A percentile compares a stretch with the other conserved stretches of the same genome.
Conservation (phyloP, 2,329 filamentous ascomycete species). For the Akanthomyces uredinophilus region DNA sequence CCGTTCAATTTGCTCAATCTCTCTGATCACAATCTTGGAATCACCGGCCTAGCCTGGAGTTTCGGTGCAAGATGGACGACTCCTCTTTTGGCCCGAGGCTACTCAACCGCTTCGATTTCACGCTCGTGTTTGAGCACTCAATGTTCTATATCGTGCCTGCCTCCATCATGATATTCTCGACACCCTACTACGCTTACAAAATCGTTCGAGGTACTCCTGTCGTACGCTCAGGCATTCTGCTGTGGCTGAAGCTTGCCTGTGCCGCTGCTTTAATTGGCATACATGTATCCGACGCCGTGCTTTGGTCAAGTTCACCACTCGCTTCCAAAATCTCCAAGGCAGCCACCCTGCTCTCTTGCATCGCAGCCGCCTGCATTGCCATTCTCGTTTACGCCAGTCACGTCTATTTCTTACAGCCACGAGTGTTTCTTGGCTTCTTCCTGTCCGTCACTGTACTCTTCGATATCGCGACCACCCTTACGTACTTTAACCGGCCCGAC, state of each 20-base stretch:
- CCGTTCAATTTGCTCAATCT: no score
- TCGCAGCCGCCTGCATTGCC: slow-evolving; percentile 24
- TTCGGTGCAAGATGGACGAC: background rate
- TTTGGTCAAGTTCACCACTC: slow-evolving; percentile 21
- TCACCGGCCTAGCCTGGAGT: no score
- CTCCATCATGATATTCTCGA: slow-evolving; percentile 14
- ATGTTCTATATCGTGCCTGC: background rate
- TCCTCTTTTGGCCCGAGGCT: slow-evolving; percentile 7
- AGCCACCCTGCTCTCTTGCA: slow-evolving; percentile 22
- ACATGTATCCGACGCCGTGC: slow-evolving; percentile 21
- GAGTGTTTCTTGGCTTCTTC: slow-evolving; percentile 27
- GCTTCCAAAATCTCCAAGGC: slow-evolving; percentile 24
- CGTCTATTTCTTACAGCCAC: slow-evolving; percentile 26
- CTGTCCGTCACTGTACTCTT: slow-evolving; percentile 28
- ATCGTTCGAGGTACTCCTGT: background rate
- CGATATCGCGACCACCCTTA: slow-evolving; percentile 28
- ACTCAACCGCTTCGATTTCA: slow-evolving; percentile 9
- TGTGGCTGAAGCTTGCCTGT: slow-evolving; percentile 21
- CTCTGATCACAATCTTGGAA: no score
- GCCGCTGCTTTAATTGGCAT: background rate
- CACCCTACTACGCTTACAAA: slow-evolving; percentile 1
- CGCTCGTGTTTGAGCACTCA: slow-evolving; percentile 3
- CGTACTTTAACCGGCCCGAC: slow-evolving; percentile 27
- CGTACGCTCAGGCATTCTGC: slow-evolving; percentile 8
- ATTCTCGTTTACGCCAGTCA: slow-evolving; percentile 31